Evolutionary conservation across 441 rosid genomes (phyloP), one percentile per base, ranked within the genome.

Genomic region (Populus hybrid): DNA sequence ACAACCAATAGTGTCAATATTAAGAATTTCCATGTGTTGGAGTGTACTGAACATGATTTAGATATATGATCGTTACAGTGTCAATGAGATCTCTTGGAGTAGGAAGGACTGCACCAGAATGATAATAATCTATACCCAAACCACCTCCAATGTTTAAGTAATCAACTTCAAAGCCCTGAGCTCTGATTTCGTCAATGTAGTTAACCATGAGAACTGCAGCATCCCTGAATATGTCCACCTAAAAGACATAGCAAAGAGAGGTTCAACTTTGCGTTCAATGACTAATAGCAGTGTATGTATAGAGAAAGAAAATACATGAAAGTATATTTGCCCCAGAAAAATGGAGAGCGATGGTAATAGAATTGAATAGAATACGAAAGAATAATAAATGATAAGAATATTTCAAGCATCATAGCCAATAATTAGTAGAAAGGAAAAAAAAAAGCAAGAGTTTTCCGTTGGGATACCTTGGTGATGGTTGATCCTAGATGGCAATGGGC

Each of bases 401-500:
- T 28, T 38, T 35, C 29, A 14, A 36, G 2, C 67, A 9, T 9
- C 20, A 31, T 31, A 26, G 16, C 61, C 12, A 65, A 4, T 14
- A 12, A 14, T 5, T 50, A 23, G 28, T 10, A 35, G 67, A 40
- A 67, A 72, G 23, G 68, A 45, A 35, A 35, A 35, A 35, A 63
- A 61, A 81, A 28, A 3, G 50, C 29, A 70, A 29, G 31, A 29
- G 31, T 14, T 45, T 33, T 1, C 64, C 33, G 28, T 24, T 65
- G 35, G 74, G 64, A 29, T 82, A 93, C 99, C 96, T 96, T 94
- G 80, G 98, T 96, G 79, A 94, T 96, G 64, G 99, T 96, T 50
- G 98, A 96, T 72, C 99, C 98, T 56, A 94, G 94, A 93, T 96
- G 99, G 85, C 99, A 96, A 83, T 96, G 98, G 21, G 92, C 97